Percentiles rank a stretch among this genome's conserved stretches.
Evolutionary conservation across 1,139 yeast species (phyloP).

Genomic region (Taphrina communis): DNA sequence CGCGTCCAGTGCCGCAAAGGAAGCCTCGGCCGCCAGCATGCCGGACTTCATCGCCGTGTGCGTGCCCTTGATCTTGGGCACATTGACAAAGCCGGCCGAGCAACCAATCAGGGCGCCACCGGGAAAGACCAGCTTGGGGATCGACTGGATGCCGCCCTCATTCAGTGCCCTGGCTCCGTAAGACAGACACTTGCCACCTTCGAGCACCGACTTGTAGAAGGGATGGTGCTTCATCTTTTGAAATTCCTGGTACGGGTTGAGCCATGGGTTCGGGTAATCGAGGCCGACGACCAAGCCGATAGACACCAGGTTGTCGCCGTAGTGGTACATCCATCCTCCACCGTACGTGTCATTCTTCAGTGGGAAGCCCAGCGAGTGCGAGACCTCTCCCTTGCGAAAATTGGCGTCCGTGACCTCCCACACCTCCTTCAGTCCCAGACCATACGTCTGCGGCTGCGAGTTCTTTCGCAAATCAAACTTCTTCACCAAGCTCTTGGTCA

Average conservation of each 20-base stretch:
- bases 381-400: conserved; percentile 79
- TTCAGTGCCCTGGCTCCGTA: conserved; percentile 95
- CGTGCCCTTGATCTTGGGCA: conserved; percentile 96
- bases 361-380: conserved; percentile 92
- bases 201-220: conserved; percentile 71
- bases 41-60: conserved; percentile 97
- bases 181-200: conserved; percentile 89
- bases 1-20: conserved; percentile 63
- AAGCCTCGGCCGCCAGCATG: conserved; percentile 87
- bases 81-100: conserved; percentile 94
- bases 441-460: conserved; percentile 84
- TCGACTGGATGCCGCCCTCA: conserved; percentile 93
- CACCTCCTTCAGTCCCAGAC: conserved; percentile 91
- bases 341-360: conserved; percentile 76
- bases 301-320: conserved; percentile 88
- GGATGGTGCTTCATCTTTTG: conserved; percentile 94
- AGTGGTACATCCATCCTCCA: conserved; percentile 96
- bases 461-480: conserved; percentile 71
- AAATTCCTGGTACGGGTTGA: conserved; percentile 94
- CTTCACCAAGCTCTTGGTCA: conserved; percentile 74
- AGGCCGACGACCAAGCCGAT: conserved; percentile 91
- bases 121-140: conserved; percentile 87
- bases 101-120: conserved; percentile 96
- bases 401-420: conserved; percentile 94
- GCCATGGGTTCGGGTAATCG: conserved; percentile 90